These are phyloP conservation scores for Massarina eburnea DNA, from an alignment of 2,329 filamentous ascomycete genomes.

Conservation along the genomic window DNA sequence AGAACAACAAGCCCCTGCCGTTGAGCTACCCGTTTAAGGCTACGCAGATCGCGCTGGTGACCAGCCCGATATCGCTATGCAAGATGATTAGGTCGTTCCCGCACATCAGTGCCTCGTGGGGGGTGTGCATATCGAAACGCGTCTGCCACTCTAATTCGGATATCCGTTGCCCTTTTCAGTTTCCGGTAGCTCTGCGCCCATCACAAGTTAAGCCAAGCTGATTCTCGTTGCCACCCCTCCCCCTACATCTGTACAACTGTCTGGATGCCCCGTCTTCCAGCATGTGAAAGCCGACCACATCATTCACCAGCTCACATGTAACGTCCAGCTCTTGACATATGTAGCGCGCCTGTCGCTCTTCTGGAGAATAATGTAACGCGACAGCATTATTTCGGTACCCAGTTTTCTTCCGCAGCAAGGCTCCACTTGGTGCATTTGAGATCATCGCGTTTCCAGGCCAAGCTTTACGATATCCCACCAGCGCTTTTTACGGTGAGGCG, in stretches of 20 bases:
- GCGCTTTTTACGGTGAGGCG: conserved; percentile 14
- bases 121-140: conserved; percentile 26
- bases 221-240: conserved; percentile 18
- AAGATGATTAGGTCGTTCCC: conserved; percentile 31
- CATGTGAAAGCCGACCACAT: conserved; percentile 33
- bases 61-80: conserved; percentile 32
- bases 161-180: conserved; percentile 16
- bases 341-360: conserved; percentile 21
- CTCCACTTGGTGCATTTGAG: conserved; percentile 9
- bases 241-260: conserved; percentile 1
- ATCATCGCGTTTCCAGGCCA: conserved; percentile 6
- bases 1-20: too few relatives aligned
- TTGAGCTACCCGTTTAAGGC: too few relatives aligned
- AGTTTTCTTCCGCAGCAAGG: conserved; percentile 12
- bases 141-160: conserved; percentile 30
- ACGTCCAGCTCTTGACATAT: conserved; percentile 15
- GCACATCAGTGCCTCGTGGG: conserved; percentile 21
- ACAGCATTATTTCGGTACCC: neutral
- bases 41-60: conserved; percentile 9
- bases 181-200: conserved; percentile 11
- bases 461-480: conserved; percentile 10
- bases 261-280: conserved; percentile 6
- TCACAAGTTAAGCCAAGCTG: conserved; percentile 30
- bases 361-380: neutral
- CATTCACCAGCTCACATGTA: conserved; percentile 12